A percentile compares a stretch with the other conserved stretches of the same genome.
Evolutionary conservation across 805 yeast species (phyloP).

Genomic region (Candida oleophila): DNA sequence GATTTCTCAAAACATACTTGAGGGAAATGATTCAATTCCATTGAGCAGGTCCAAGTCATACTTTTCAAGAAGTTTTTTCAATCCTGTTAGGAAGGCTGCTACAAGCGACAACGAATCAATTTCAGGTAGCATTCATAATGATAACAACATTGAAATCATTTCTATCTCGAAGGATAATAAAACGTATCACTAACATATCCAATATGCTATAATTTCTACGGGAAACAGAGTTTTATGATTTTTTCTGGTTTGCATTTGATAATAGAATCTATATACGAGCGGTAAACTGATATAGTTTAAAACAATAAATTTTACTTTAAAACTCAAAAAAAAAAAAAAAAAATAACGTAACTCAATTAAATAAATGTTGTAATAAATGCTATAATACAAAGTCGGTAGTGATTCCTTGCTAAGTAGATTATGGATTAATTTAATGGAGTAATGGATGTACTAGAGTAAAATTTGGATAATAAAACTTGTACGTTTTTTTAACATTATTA

Average conservation of each 20-base stretch:
- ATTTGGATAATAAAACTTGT: background rate
- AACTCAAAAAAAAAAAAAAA: background rate
- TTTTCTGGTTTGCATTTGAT: slow-evolving; percentile 1
- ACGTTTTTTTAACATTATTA: background rate
- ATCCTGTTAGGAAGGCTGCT: background rate
- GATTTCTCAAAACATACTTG: background rate
- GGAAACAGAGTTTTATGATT: background rate
- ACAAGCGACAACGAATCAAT: background rate
- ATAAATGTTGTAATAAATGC: background rate
- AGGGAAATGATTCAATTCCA: background rate
- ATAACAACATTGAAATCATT: slow-evolving; percentile 1
- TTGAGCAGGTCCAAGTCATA: background rate
- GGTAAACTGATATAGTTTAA: slow-evolving; percentile 1
- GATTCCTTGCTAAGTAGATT: background rate
- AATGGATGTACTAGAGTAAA: background rate
- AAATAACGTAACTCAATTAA: background rate
- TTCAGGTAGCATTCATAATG: background rate
- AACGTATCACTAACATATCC: background rate
- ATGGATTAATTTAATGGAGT: background rate
- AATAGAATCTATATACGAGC: background rate
- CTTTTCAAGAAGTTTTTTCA: slow-evolving; percentile 2
- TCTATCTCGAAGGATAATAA: slow-evolving; percentile 1
- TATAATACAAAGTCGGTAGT: background rate
- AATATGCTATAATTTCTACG: background rate
- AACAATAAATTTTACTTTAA: slow-evolving; percentile 2